Evolutionary conservation across 495 filamentous ascomycete genomes (phyloP), one percentile per base, ranked within the genome.

Genomic region (Daldinia decipiens): DNA sequence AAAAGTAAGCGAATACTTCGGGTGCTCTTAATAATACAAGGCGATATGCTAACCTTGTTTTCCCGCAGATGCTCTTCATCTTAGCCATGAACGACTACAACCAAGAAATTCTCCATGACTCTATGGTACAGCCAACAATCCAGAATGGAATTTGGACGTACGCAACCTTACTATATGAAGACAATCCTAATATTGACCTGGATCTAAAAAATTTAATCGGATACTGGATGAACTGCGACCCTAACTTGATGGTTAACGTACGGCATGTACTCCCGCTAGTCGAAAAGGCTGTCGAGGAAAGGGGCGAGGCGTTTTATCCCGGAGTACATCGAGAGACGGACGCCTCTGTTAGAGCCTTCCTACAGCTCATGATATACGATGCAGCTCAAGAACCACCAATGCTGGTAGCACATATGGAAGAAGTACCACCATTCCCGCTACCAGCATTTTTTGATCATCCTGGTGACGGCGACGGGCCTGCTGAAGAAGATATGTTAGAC

Each of bases 271-370:
- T 47, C 19, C 43, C 43, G 17, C 17, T 21, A 12, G 43, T 47
- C 8, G 43, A 47, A 47, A 4, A 12, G 2, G 19, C 7, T 11
- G 6, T 47, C 19, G 8, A 47, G 8, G 4, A 0, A 12, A 47
- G 43, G 43, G 5, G 12, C 1, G 43, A 47, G 43, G 43, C 43
- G 8, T 47, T 47, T 21, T 47, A 47, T 12, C 0, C 2, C 5
- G 43, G 43, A 21, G 19, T 21, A 47, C 8, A 19, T 2, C 43
- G 17, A 24, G 60, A 63, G 50, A 54, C 34, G 4, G 60, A 63
- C 26, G 60, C 24, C 9, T 38, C 32, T 24, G 13, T 63, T 5
- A 21, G 1, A 21, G 26, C 21, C 8, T 63, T 63, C 36, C 0
- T 63, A 8, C 34, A 43, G 26, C 17, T 19, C 13, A 40, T 47